Percentiles rank a stretch among this genome's conserved stretches.
Evolutionary conservation across 2,329 filamentous ascomycete genomes (phyloP).

Genomic region (Chrysosporium keratinophilum): DNA sequence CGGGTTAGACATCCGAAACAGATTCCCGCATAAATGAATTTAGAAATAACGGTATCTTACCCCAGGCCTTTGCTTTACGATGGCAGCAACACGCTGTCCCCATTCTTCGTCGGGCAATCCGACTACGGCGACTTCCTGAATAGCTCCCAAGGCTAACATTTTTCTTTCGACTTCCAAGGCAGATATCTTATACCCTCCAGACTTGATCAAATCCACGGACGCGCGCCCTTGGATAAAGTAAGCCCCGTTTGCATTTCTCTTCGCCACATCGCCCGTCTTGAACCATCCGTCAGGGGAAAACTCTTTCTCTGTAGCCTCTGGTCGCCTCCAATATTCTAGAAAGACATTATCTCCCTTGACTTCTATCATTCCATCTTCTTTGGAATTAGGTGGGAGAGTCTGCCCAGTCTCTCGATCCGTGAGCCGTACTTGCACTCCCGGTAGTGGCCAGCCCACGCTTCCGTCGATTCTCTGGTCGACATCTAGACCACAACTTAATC

Average conservation of each 20-base stretch:
- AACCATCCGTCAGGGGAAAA: conserved; percentile 42
- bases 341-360: conserved; percentile 36
- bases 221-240: conserved; percentile 47
- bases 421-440: conserved; percentile 39
- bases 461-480: conserved; percentile 36
- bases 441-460: conserved; percentile 40
- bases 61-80: conserved; percentile 35
- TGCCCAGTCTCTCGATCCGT: conserved; percentile 32
- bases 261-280: conserved; percentile 40
- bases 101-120: conserved; percentile 46
- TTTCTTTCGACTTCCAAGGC: conserved; percentile 47
- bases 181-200: conserved; percentile 47
- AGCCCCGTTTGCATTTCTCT: conserved; percentile 29
- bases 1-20: not conserved
- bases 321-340: conserved; percentile 35
- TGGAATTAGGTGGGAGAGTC: conserved; percentile 21
- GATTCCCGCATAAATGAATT: not conserved
- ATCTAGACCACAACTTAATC: conserved; percentile 37
- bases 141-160: conserved; percentile 39
- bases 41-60: conserved; percentile 20
- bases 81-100: conserved; percentile 46
- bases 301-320: conserved; percentile 37
- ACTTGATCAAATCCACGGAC: conserved; percentile 46
- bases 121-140: conserved; percentile 45
- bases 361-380: conserved; percentile 37